phyloP scores from a whole-genome alignment of 768 basidiomycete genomes.

The Postia placenta region DNA sequence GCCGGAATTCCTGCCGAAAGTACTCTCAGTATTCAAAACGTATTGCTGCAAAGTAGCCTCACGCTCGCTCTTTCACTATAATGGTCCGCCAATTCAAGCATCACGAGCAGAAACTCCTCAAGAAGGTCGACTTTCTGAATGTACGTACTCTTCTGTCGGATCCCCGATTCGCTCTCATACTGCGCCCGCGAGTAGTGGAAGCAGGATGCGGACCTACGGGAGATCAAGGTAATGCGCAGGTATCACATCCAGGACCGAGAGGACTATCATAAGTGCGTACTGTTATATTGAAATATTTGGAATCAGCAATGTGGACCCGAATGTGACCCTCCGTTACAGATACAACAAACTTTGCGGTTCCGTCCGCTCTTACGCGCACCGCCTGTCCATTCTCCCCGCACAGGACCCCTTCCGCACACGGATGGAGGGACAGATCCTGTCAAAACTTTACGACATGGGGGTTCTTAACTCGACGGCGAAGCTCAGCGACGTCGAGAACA shows the following conservation, averaged over 20 bases:
- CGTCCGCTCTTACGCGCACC: slow-evolving; percentile 79
- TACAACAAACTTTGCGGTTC: slow-evolving; percentile 96
- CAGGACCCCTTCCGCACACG: slow-evolving; percentile 83
- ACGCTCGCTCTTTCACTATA: no score
- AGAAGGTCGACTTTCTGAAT: slow-evolving; percentile 95
- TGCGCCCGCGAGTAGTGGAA: slow-evolving; percentile 76
- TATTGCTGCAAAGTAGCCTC: no score
- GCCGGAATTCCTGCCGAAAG: no score
- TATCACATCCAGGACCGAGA: slow-evolving; percentile 95
- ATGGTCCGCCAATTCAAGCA: slow-evolving; percentile 95
- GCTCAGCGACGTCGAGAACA: slow-evolving; percentile 89
- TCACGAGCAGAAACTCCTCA: slow-evolving; percentile 92
- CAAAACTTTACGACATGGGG: slow-evolving; percentile 97
- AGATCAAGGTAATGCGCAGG: slow-evolving; percentile 89
- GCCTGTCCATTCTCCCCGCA: slow-evolving; percentile 78
- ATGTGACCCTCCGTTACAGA: slow-evolving; percentile 26
- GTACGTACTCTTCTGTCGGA: slow-evolving; percentile 35
- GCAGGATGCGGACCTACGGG: slow-evolving; percentile 85
- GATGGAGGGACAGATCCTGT: slow-evolving; percentile 83
- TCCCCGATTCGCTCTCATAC: background rate
- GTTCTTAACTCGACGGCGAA: slow-evolving; percentile 83
- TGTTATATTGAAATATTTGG: no score
- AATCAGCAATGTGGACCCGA: no score
- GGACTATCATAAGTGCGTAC: slow-evolving; percentile 83
- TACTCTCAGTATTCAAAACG: no score